Evolutionary conservation across 2,329 filamentous ascomycete genomes (phyloP).

Genomic region (Sporothrix sp.): DNA sequence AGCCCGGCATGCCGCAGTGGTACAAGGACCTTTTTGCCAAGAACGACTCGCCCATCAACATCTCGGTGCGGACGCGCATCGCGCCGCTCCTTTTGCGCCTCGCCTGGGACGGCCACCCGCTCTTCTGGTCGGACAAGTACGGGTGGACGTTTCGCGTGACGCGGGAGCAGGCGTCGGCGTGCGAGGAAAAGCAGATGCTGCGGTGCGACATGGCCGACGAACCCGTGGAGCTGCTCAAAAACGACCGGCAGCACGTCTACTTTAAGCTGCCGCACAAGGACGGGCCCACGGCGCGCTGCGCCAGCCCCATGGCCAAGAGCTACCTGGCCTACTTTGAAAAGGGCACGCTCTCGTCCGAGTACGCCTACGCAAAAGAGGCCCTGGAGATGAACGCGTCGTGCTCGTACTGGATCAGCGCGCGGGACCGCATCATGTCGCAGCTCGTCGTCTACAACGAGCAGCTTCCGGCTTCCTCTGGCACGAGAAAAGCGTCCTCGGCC

Average conservation of each 20-base stretch:
- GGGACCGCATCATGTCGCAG: constrained; percentile 88
- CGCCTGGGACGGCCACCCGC: constrained; percentile 78
- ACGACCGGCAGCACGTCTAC: constrained; percentile 59
- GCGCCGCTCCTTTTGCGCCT: constrained; percentile 76
- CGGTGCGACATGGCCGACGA: constrained; percentile 71
- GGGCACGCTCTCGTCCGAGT: constrained; percentile 78
- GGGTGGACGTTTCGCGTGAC: constrained; percentile 88
- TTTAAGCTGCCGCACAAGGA: constrained; percentile 97
- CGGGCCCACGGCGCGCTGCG: constrained; percentile 74
- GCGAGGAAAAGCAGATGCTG: constrained; percentile 60
- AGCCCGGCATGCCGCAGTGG: constrained; percentile 90
- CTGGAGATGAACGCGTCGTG: constrained; percentile 98
- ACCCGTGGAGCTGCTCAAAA: constrained; percentile 51
- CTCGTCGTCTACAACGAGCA: constrained; percentile 67
- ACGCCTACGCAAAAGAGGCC: constrained; percentile 82
- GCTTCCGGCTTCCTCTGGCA: not conserved
- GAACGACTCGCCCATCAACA: constrained; percentile 55
- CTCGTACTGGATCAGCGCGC: constrained; percentile 96
- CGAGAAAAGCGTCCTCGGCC: too few species aligned
- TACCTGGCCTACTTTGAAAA: constrained; percentile 89
- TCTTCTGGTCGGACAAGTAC: constrained; percentile 87
- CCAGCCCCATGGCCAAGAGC: constrained; percentile 80
- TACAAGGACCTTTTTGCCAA: constrained; percentile 83
- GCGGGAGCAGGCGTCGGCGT: constrained; percentile 47
- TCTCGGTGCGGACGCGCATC: constrained; percentile 80